A percentile compares a stretch with the other conserved stretches of the same genome.
phyloP scores from a whole-genome alignment of 202 grass and related monocot species.

The Tripidium arundinaceum region DNA sequence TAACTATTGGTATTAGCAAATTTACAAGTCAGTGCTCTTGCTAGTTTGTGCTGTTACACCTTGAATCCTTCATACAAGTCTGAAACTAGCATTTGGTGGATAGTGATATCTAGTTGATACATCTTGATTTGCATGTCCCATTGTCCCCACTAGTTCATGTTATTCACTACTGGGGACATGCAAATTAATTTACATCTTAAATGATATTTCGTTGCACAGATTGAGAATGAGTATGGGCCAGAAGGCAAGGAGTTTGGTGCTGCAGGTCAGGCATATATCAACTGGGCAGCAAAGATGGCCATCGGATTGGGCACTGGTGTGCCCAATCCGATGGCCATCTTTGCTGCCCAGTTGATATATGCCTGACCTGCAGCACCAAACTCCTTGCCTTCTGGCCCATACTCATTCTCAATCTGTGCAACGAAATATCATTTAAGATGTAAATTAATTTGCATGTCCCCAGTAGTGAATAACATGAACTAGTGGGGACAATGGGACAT shows the following conservation, averaged over 20 bases:
- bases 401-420: conserved; percentile 95
- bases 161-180: background rate
- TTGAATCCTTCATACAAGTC: background rate
- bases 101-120: background rate
- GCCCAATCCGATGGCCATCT: conserved; percentile 86
- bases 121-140: background rate
- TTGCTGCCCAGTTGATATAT: conserved; percentile 88
- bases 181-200: background rate
- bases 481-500: background rate
- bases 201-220: conserved; percentile 40
- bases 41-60: background rate
- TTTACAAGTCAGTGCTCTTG: background rate
- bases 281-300: conserved; percentile 95
- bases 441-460: background rate
- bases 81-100: background rate
- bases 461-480: conserved; percentile 2
- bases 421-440: background rate
- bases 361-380: conserved; percentile 69
- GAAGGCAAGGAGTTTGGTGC: conserved; percentile 68
- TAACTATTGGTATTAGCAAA: background rate
- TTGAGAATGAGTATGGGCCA: conserved; percentile 98
- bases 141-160: background rate
- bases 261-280: conserved; percentile 72
- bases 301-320: conserved; percentile 81
- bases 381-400: conserved; percentile 77